These are phyloP conservation scores for Seiridium unicorne DNA, from an alignment of 2,329 filamentous ascomycete genomes.

Conservation along the genomic window DNA sequence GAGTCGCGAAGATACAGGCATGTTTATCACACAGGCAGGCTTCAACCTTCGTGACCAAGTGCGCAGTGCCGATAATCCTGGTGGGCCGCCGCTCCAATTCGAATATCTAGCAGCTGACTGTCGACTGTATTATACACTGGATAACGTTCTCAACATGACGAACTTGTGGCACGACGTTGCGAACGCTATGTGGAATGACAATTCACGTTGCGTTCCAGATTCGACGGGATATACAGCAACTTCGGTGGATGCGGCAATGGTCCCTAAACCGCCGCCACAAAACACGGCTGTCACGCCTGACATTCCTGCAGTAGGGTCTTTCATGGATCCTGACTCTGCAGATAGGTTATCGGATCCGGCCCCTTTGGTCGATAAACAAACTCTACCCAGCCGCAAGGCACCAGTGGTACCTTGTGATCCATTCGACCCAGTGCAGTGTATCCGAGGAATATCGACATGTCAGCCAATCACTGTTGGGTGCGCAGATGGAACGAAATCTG, in stretches of 20 bases:
- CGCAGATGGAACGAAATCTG: neutral
- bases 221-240: slow-evolving; percentile 13
- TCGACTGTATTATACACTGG: slow-evolving; percentile 55
- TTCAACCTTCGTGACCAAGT: slow-evolving; percentile 26
- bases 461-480: neutral
- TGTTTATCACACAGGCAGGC: slow-evolving; percentile 12
- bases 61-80: slow-evolving; percentile 9
- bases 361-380: neutral
- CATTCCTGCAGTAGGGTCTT: neutral
- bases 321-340: neutral
- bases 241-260: neutral
- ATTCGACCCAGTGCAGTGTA: neutral
- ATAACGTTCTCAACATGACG: slow-evolving; percentile 49
- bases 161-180: slow-evolving; percentile 51
- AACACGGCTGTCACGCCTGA: neutral
- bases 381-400: neutral
- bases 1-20: slow-evolving; percentile 15
- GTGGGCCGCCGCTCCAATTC: slow-evolving; percentile 52
- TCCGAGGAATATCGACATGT: neutral
- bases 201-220: slow-evolving; percentile 10
- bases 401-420: neutral
- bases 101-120: slow-evolving; percentile 60
- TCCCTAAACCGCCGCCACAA: neutral
- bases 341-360: neutral
- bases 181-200: slow-evolving; percentile 13